Base-by-base conservation (phyloP, 2,329 filamentous ascomycete species). In the Colletotrichum sp. region DNA sequence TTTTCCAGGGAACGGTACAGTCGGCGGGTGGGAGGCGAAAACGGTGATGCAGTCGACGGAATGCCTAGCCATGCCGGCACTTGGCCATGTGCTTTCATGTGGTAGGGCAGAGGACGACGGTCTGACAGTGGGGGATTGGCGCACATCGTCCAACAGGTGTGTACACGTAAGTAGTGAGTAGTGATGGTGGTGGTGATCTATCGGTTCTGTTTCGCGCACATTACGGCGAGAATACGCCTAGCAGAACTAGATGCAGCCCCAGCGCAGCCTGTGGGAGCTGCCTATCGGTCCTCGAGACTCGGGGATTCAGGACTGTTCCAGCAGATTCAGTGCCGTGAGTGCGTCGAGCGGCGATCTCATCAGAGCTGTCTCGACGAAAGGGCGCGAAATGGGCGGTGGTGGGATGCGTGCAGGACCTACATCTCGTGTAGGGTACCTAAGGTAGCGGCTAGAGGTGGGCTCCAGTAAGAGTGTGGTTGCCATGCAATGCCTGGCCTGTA, bases 1-100 rank as follows among this genome's bases (percentile, higher is more conserved):
- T 30, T 34, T 21, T 38, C 4, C 4, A 52, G 48, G 58, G 43
- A 66, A 67, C 62, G 55, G 62, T 24, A 12, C 15, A n/a, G 55
- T 69, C 56, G 34, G 26, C 18, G 34, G 24, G n/a, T 66, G 16
- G 21, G 43, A 55, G 56, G 65, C 68, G 21, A 34, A 64, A 66
- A 71, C 72, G 21, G 32, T 28, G 36, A 21, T 26, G 56, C 24
- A 60, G 56, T 55, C 18, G 38, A n/a, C 16, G 34, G 55, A 67
- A 38, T 69, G 73, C 64, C 38, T 36, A 73, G 64, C 62, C 58
- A 76, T 75, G 74, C 71, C 74, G 74, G 74, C 66, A 76, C 74
- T 76, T 76, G 66, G 60, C 65, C 65, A 73, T 75, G 73, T 65
- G 70, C 32, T 68, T n/a, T 61, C 26, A 21, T 68, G 56, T 52